phyloP scores from a whole-genome alignment of 208 protist species.

The Leishmania amazonensis region DNA sequence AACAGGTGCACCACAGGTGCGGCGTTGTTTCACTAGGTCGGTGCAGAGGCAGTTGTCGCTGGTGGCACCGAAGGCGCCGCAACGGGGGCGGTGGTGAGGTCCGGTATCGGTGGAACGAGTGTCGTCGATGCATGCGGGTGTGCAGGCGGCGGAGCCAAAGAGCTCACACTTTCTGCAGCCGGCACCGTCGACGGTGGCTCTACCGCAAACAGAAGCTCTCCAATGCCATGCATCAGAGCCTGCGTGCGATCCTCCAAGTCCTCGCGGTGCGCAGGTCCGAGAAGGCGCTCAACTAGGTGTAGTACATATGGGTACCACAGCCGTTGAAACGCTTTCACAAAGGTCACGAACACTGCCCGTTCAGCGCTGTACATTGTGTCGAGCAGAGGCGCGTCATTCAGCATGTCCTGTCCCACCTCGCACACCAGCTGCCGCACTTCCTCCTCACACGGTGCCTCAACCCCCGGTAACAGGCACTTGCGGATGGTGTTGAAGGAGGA shows the following conservation, averaged over 20 bases:
- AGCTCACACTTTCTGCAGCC: neutral
- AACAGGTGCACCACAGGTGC: neutral
- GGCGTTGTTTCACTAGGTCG: neutral
- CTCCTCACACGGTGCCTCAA: conserved; percentile 49
- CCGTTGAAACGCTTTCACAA: conserved; percentile 61
- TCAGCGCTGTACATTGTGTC: conserved; percentile 62
- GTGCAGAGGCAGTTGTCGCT: neutral
- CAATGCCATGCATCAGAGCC: conserved; percentile 28
- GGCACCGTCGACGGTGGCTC: conserved; percentile 6
- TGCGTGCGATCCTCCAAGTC: conserved; percentile 41
- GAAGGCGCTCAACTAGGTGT: conserved; percentile 40
- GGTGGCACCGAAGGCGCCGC: neutral
- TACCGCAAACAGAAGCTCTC: conserved; percentile 14
- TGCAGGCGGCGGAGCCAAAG: neutral
- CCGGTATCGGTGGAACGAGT: neutral
- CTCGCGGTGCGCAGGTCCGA: conserved; percentile 58
- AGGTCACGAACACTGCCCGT: conserved; percentile 41
- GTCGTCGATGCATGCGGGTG: neutral
- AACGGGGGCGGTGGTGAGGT: neutral
- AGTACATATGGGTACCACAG: conserved; percentile 74
- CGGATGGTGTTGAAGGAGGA: conserved; percentile 76
- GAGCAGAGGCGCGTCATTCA: conserved; percentile 53
- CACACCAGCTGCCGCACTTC: conserved; percentile 52
- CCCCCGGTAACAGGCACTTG: conserved; percentile 64
- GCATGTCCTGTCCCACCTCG: conserved; percentile 60